A percentile compares a stretch with the other conserved stretches of the same genome.
phyloP scores from a whole-genome alignment of 345 rosid species.

The Conringia planisiliqua region DNA sequence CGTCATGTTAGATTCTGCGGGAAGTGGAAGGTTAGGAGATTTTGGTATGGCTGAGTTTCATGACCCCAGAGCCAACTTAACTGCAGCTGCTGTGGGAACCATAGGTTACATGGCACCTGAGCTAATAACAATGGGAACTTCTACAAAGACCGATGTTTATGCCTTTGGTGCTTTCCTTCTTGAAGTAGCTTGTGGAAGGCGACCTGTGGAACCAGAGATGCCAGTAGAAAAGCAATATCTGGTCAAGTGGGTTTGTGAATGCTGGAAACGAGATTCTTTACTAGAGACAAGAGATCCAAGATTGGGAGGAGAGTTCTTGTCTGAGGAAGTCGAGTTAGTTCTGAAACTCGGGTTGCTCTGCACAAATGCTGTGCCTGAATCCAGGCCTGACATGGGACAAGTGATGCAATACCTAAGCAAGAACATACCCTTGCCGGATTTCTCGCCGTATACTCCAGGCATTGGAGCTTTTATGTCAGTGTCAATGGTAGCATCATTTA shows the following conservation, averaged over 20 bases:
- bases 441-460: not conserved
- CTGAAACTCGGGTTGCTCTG: too few relatives aligned
- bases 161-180: too few relatives aligned
- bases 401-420: conserved; percentile 3
- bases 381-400: not conserved
- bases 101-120: conserved; percentile 1
- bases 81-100: conserved; percentile 40
- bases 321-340: too few relatives aligned
- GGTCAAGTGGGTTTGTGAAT: conserved; percentile 24
- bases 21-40: conserved; percentile 43
- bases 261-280: conserved; percentile 24
- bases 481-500: too few relatives aligned
- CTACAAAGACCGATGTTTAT: too few relatives aligned
- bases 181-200: conserved; percentile 15
- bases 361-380: not conserved
- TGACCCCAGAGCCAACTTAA: conserved; percentile 29
- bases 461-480: not conserved
- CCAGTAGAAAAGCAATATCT: not conserved
- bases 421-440: not conserved
- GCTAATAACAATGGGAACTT: too few relatives aligned
- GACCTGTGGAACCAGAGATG: conserved; percentile 24
- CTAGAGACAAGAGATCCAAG: conserved; percentile 26
- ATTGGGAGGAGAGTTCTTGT: not conserved
- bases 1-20: conserved; percentile 38
- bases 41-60: conserved; percentile 43